phyloP scores from a whole-genome alignment of 768 basidiomycete species.

The Suillus clintonianus region DNA sequence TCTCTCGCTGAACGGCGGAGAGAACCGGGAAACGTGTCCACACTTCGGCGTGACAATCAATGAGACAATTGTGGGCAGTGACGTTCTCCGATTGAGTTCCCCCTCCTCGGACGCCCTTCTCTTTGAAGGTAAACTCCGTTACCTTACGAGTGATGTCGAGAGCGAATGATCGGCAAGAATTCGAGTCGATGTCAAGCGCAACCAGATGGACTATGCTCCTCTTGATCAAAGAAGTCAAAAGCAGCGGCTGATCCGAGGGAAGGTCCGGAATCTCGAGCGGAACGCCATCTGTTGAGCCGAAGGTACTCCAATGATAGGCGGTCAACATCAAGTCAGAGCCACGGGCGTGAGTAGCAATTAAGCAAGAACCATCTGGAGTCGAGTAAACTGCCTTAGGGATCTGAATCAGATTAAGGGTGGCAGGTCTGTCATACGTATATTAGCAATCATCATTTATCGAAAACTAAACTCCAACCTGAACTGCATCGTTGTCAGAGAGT shows the following conservation, averaged over 20 bases:
- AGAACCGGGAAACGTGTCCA: slow-evolving; percentile 65
- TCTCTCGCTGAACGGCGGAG: slow-evolving; percentile 50
- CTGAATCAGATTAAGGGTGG: slow-evolving; percentile 40
- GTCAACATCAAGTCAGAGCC: slow-evolving; percentile 26
- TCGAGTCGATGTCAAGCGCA: slow-evolving; percentile 34
- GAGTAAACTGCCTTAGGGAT: slow-evolving; percentile 41
- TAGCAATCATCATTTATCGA: background rate
- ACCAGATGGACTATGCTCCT: slow-evolving; percentile 46
- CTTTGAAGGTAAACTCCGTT: slow-evolving; percentile 58
- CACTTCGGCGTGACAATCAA: slow-evolving; percentile 59
- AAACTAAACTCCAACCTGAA: slow-evolving; percentile 43
- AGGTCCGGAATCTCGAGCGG: slow-evolving; percentile 33
- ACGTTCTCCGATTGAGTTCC: slow-evolving; percentile 11
- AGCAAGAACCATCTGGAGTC: slow-evolving; percentile 57
- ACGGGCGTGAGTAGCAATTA: slow-evolving; percentile 37
- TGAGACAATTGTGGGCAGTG: slow-evolving; percentile 49
- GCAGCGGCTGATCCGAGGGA: slow-evolving; percentile 19
- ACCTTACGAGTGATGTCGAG: slow-evolving; percentile 56
- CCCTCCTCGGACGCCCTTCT: slow-evolving; percentile 33
- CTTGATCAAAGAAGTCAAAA: slow-evolving; percentile 48
- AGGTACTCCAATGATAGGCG: slow-evolving; percentile 58
- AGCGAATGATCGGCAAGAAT: slow-evolving; percentile 41
- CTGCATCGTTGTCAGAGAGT: slow-evolving; percentile 53
- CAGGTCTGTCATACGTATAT: slow-evolving; percentile 37
- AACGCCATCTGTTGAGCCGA: slow-evolving; percentile 52